Percentiles rank a stretch among this genome's conserved stretches.
Evolutionary conservation across 2,329 filamentous ascomycete species (phyloP).

Genomic region (Helotiales sp.): DNA sequence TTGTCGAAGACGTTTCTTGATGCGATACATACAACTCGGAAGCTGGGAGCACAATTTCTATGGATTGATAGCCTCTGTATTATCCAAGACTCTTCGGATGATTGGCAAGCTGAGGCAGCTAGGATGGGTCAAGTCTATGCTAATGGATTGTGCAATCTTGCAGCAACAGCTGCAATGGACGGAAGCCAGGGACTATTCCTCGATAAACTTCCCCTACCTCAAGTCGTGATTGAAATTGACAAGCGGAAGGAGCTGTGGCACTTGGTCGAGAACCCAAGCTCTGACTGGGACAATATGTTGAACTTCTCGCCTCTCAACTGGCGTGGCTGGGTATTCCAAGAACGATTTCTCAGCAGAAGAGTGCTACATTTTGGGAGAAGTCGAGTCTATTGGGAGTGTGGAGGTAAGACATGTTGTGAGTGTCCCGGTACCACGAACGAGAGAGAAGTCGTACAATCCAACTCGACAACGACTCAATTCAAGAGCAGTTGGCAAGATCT

Average conservation of each 20-base stretch:
- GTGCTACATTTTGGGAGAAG: not conserved
- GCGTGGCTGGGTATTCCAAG: not conserved
- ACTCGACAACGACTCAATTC: not conserved
- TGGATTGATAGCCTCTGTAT: conserved; percentile 7
- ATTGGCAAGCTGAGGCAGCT: not conserved
- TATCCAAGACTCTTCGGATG: not conserved
- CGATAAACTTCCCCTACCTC: not conserved
- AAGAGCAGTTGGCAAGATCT: not conserved
- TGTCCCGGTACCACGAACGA: not conserved
- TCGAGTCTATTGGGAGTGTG: not conserved
- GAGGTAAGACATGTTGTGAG: not conserved
- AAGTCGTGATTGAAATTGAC: not conserved
- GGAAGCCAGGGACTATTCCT: not conserved
- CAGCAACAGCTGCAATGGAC: not conserved
- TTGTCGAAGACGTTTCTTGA: not conserved
- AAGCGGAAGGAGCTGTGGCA: not conserved
- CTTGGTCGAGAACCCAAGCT: not conserved
- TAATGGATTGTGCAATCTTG: not conserved
- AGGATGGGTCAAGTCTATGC: not conserved
- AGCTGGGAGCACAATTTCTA: not conserved
- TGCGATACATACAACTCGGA: not conserved
- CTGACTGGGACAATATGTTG: not conserved
- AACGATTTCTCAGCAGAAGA: not conserved
- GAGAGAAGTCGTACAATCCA: not conserved
- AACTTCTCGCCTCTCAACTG: not conserved